These are phyloP conservation scores for Schizothecium vesticola DNA, from an alignment of 495 filamentous ascomycete species.

Conservation along the genomic window DNA sequence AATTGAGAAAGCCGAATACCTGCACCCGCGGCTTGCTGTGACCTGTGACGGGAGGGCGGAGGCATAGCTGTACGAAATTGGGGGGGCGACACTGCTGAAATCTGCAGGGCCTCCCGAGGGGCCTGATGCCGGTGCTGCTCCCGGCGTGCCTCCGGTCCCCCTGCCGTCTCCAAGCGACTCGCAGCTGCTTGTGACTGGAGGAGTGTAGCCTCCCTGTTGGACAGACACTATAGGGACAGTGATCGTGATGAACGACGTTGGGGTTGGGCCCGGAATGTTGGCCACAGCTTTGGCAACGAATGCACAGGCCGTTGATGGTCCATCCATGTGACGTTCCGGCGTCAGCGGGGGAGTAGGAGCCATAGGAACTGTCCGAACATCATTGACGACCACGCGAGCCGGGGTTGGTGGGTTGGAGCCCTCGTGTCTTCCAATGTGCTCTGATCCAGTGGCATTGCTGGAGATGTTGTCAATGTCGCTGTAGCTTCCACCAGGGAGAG, in stretches of 20 bases:
- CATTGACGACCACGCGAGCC: neutral
- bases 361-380: neutral
- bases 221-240: neutral
- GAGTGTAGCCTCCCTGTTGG: neutral
- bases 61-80: neutral
- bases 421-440: neutral
- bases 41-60: neutral
- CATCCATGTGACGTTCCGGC: neutral
- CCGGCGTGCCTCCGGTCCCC: neutral
- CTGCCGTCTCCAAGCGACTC: neutral
- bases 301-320: neutral
- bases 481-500: neutral
- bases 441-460: neutral
- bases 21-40: neutral
- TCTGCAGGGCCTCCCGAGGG: neutral
- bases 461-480: neutral
- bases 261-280: neutral
- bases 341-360: neutral
- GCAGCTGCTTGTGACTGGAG: neutral
- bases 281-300: neutral
- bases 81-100: neutral
- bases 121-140: neutral
- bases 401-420: neutral
- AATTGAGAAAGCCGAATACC: neutral
- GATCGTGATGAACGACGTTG: neutral